Conservation (phyloP, 441 rosid genomes). For the Jatropha multifida region DNA sequence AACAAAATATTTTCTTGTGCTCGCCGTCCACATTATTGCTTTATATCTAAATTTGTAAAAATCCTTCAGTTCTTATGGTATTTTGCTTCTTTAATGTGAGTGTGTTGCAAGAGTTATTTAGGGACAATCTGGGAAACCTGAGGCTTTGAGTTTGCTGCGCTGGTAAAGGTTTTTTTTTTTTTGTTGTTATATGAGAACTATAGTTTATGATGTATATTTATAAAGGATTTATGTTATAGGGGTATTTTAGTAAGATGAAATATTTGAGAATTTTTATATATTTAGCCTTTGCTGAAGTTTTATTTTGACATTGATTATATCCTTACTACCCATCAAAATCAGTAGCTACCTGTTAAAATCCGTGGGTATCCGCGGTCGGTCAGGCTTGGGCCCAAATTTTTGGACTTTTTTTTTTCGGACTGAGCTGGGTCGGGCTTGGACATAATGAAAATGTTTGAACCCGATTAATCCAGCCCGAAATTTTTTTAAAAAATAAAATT, state of each 20-base stretch:
- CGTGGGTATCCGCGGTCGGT: too few relatives aligned
- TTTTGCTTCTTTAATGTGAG: constrained; percentile 1
- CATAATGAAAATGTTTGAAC: too few relatives aligned
- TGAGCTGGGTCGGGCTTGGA: too few relatives aligned
- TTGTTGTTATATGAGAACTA: constrained; percentile 10
- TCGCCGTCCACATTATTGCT: constrained; percentile 7
- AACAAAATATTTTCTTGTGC: constrained; percentile 18
- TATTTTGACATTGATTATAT: background rate
- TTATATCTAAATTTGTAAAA: constrained; percentile 25
- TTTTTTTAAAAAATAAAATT: too few relatives aligned
- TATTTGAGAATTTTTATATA: constrained; percentile 12
- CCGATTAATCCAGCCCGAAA: too few relatives aligned
- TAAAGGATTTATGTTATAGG: constrained; percentile 13
- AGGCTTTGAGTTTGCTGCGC: constrained; percentile 31
- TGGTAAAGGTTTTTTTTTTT: constrained; percentile 18
- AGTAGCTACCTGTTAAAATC: too few relatives aligned
- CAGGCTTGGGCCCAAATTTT: too few relatives aligned
- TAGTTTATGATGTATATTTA: constrained; percentile 26
- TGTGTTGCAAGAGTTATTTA: constrained; percentile 19
- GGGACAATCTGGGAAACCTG: constrained; percentile 24
- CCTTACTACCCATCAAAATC: background rate
- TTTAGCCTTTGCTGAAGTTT: background rate
- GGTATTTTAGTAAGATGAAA: constrained; percentile 18
- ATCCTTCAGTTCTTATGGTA: background rate
- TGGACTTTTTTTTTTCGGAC: too few relatives aligned